phyloP scores from a whole-genome alignment of 2,329 filamentous ascomycete genomes.

The Geosmithia flava region DNA sequence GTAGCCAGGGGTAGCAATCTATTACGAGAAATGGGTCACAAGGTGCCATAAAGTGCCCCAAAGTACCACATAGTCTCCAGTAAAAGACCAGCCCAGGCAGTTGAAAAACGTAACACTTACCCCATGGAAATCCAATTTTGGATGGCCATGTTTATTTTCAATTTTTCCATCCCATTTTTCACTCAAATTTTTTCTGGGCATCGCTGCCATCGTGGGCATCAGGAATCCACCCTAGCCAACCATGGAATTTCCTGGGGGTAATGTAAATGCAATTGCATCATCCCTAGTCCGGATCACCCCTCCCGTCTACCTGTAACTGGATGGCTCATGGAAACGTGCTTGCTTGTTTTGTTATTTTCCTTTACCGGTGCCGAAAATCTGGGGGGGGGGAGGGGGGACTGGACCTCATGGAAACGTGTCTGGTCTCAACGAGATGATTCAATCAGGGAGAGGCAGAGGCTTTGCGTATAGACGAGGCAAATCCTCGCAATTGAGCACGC shows the following conservation, averaged over 20 bases:
- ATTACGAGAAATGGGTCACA: slow-evolving; percentile 3
- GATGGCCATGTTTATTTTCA: neutral
- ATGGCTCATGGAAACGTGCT: neutral
- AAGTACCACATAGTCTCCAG: neutral
- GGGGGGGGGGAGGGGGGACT: too few relatives aligned
- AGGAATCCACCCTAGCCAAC: neutral
- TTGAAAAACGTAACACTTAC: slow-evolving; percentile 5
- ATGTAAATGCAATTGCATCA: slow-evolving; percentile 5
- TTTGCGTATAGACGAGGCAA: neutral
- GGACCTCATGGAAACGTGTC: too few relatives aligned
- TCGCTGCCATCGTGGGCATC: too few relatives aligned
- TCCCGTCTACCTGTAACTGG: neutral
- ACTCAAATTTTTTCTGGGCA: neutral
- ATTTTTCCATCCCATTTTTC: neutral
- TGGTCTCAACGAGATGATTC: too few relatives aligned
- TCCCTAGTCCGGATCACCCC: neutral
- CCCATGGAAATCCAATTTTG: slow-evolving; percentile 3
- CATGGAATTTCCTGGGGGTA: slow-evolving; percentile 4
- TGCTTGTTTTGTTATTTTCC: neutral
- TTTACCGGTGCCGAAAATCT: too few relatives aligned
- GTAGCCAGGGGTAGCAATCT: neutral
- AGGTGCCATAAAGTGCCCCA: neutral
- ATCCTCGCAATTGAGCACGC: neutral
- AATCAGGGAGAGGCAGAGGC: neutral
- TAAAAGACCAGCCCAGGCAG: neutral